phyloP scores from a whole-genome alignment of 305 asterid species.

The Solanum chacoense region DNA sequence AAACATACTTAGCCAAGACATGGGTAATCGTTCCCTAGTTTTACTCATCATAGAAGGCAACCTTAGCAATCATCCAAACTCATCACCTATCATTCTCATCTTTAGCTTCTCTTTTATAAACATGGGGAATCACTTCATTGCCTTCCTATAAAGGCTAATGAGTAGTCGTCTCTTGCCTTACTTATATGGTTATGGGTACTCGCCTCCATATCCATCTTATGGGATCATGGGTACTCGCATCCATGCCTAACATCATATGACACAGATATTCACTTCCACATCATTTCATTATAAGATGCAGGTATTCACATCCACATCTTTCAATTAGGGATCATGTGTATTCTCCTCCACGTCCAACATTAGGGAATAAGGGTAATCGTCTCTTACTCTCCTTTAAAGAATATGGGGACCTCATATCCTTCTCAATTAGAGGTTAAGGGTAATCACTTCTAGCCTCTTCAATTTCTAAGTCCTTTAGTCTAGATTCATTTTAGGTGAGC shows the following conservation, averaged over 20 bases:
- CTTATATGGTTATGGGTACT: neutral
- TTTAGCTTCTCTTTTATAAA: no score
- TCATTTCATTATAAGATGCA: neutral
- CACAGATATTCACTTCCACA: neutral
- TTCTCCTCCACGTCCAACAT: neutral
- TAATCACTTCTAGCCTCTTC: no score
- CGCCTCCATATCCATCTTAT: neutral
- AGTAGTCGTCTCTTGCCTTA: neutral
- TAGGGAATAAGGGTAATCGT: neutral
- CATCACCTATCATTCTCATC: no score
- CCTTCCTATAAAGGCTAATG: neutral
- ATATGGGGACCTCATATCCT: no score
- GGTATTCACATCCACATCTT: neutral
- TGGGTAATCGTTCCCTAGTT: neutral
- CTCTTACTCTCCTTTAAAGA: neutral
- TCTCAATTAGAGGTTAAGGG: no score
- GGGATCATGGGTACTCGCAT: neutral
- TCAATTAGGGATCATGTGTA: neutral
- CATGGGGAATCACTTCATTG: neutral
- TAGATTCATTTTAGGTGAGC: no score
- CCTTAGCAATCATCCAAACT: no score
- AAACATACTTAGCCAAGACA: neutral
- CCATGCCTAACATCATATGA: neutral
- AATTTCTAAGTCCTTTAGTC: no score
- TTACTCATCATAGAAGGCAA: no score